A percentile compares a stretch with the other conserved stretches of the same genome.
Conservation (phyloP, 805 yeast genomes). For the Nakazawaea ishiwadae region DNA sequence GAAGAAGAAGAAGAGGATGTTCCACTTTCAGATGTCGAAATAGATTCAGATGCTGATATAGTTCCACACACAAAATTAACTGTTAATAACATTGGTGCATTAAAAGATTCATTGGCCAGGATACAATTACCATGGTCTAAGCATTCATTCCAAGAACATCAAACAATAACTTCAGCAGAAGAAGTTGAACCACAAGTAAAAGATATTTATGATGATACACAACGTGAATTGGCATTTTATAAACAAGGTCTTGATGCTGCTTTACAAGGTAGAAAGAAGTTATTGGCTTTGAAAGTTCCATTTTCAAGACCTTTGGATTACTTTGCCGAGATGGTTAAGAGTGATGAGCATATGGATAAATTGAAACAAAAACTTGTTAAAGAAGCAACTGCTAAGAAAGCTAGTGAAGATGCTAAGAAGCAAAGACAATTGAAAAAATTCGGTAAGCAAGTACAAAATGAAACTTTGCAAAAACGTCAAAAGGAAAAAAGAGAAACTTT, state of each 20-base stretch:
- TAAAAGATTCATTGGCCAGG: slow-evolving; percentile 63
- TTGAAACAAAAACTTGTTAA: slow-evolving; percentile 74
- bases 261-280: slow-evolving; percentile 58
- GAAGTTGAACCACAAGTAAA: slow-evolving; percentile 63
- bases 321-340: slow-evolving; percentile 98
- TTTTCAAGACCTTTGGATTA: slow-evolving; percentile 92
- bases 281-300: slow-evolving; percentile 70
- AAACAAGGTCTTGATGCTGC: slow-evolving; percentile 91
- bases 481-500: slow-evolving; percentile 87
- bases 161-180: slow-evolving; percentile 57
- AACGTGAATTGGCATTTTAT: slow-evolving; percentile 91
- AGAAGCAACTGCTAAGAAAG: slow-evolving; percentile 78
- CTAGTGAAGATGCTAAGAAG: slow-evolving; percentile 87
- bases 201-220: slow-evolving; percentile 93
- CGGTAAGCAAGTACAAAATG: slow-evolving; percentile 95
- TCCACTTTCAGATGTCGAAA: slow-evolving; percentile 85
- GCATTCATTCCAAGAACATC: slow-evolving; percentile 79
- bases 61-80: slow-evolving; percentile 90
- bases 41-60: slow-evolving; percentile 91
- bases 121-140: slow-evolving; percentile 61
- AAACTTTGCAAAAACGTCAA: slow-evolving; percentile 88
- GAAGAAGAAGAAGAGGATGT: slow-evolving; percentile 77
- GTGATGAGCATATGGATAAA: slow-evolving; percentile 97
- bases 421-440: slow-evolving; percentile 94
- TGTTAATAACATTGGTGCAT: slow-evolving; percentile 81